Conservation (phyloP, 129 eudicot genomes). For the Helichrysum umbraculigerum region DNA sequence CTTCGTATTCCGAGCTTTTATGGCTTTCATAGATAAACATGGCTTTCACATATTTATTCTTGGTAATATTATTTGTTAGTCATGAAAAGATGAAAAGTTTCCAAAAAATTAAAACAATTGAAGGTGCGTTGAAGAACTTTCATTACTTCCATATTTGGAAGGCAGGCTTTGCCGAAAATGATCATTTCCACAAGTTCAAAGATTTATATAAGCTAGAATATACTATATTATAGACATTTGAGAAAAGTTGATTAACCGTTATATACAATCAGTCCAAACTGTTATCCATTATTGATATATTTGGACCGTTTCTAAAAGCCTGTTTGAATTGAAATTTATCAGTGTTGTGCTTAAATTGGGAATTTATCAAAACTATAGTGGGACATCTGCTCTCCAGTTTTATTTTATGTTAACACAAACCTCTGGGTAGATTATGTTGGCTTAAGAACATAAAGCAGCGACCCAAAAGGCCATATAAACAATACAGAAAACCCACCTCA, state of each 20-base stretch:
- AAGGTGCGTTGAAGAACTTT: background rate
- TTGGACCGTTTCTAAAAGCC: no score
- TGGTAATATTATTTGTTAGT: background rate
- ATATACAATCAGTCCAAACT: no score
- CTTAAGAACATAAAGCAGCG: slow-evolving; percentile 2
- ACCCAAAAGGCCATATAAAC: background rate
- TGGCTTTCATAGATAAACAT: background rate
- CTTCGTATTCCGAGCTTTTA: background rate
- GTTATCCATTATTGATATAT: no score
- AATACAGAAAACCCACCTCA: slow-evolving; percentile 45
- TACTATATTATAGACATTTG: no score
- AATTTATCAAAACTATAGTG: no score
- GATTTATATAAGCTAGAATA: no score
- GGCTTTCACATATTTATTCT: background rate
- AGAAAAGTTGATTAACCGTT: no score
- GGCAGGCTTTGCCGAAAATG: no score
- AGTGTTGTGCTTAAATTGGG: no score
- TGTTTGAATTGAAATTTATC: no score
- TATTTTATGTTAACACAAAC: background rate
- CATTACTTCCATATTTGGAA: background rate
- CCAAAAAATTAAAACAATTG: background rate
- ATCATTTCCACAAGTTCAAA: no score
- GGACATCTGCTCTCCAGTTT: no score
- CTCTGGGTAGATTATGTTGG: background rate
- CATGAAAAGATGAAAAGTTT: background rate